Conservation (phyloP, 2,329 filamentous ascomycete species). For the Trichoderma koningii region DNA sequence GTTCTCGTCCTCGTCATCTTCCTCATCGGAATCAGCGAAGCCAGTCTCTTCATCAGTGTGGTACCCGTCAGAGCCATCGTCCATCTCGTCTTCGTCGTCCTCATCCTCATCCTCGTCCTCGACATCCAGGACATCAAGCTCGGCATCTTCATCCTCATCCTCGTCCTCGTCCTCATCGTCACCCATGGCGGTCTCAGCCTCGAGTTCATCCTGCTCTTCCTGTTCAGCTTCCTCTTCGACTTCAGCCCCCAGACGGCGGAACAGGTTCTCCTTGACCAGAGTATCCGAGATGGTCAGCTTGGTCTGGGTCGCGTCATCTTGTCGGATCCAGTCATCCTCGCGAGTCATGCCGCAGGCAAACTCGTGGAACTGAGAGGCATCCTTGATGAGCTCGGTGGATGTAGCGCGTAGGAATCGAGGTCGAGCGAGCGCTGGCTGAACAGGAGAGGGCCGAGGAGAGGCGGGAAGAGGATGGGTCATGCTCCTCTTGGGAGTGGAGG, state of each 20-base stretch:
- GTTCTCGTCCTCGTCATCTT: constrained; percentile 66
- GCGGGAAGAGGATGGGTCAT: constrained; percentile 32
- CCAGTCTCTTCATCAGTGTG: constrained; percentile 72
- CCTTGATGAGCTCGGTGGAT: constrained; percentile 53
- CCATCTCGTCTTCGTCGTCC: constrained; percentile 49
- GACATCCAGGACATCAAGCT: constrained; percentile 51
- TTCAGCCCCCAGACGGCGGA: constrained; percentile 83
- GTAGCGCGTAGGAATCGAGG: constrained; percentile 55
- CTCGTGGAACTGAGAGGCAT: constrained; percentile 76
- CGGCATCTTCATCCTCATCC: constrained; percentile 48
- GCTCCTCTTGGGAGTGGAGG: constrained; percentile 39
- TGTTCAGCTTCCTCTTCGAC: constrained; percentile 80
- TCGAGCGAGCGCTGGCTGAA: constrained; percentile 32
- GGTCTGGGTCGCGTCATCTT: constrained; percentile 63
- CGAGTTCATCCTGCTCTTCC: constrained; percentile 53
- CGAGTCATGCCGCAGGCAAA: constrained; percentile 82
- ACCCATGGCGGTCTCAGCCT: constrained; percentile 38
- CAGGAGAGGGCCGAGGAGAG: constrained; percentile 32
- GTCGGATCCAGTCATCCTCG: constrained; percentile 87
- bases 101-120: constrained; percentile 44
- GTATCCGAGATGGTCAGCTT: constrained; percentile 90
- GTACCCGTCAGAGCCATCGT: constrained; percentile 65
- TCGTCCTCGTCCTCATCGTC: constrained; percentile 51
- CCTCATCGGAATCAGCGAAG: constrained; percentile 68
- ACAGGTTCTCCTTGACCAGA: constrained; percentile 83